phyloP scores from a whole-genome alignment of 768 basidiomycete genomes.

The Suillus hirtellus region DNA sequence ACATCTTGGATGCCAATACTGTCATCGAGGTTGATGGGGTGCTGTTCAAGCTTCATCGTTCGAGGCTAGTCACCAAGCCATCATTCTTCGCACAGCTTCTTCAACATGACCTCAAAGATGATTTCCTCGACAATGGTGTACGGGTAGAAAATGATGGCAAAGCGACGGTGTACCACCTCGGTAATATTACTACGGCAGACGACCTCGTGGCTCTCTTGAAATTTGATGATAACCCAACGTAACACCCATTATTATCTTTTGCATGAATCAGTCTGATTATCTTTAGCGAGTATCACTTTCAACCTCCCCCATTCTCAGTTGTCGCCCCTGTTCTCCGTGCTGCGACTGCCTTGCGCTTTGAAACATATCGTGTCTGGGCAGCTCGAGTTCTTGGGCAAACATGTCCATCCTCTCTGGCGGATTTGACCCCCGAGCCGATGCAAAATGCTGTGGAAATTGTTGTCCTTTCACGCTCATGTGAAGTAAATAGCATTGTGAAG shows the following conservation, averaged over 20 bases:
- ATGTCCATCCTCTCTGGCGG: conserved; percentile 30
- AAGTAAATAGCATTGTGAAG: conserved; percentile 31
- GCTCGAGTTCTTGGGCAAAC: conserved; percentile 27
- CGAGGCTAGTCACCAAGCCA: conserved; percentile 32
- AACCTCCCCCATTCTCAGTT: conserved; percentile 29
- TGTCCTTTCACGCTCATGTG: conserved; percentile 29
- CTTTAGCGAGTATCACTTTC: conserved; percentile 26
- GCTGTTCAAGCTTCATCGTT: conserved; percentile 38
- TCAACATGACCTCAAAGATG: conserved; percentile 9
- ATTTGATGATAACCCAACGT: conserved; percentile 11
- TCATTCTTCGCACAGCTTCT: conserved; percentile 34
- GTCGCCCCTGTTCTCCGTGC: conserved; percentile 38
- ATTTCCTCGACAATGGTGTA: background rate
- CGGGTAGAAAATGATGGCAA: conserved; percentile 1
- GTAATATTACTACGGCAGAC: background rate
- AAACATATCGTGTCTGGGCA: conserved; percentile 29
- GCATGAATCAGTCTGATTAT: background rate
- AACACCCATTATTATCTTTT: background rate
- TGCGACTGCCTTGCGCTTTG: conserved; percentile 35
- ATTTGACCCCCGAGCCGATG: conserved; percentile 13
- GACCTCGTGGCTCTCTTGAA: conserved; percentile 5
- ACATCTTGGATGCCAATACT: conserved; percentile 37
- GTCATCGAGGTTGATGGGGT: conserved; percentile 34
- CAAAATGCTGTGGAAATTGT: conserved; percentile 32
- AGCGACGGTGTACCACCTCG: conserved; percentile 4